Conservation (phyloP, 1,284 basidiomycete genomes). For the Coniferiporia sulphurascens region DNA sequence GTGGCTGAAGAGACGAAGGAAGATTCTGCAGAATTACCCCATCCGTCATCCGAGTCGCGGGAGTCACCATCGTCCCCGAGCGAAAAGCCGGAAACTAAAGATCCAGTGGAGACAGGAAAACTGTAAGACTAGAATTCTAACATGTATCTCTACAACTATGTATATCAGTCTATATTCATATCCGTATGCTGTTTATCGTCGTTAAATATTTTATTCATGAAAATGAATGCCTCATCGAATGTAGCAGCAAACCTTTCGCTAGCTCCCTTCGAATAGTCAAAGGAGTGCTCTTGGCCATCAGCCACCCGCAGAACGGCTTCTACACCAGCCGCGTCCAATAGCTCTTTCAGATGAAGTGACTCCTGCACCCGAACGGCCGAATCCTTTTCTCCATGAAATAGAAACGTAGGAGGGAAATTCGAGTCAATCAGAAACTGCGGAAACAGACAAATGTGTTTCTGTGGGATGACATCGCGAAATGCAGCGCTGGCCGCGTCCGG, state of each 20-base stretch:
- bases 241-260: conserved; percentile 3
- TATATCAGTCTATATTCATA: not conserved
- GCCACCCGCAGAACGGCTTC: conserved; percentile 36
- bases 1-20: not conserved
- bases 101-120: not conserved
- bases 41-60: not conserved
- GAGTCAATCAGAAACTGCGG: conserved; percentile 44
- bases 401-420: conserved; percentile 48
- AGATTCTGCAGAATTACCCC: not conserved
- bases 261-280: conserved; percentile 27
- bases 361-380: conserved; percentile 47
- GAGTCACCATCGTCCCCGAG: not conserved
- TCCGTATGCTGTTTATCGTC: not conserved
- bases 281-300: conserved; percentile 51
- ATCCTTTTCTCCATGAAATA: conserved; percentile 53
- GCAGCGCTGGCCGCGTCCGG: not conserved
- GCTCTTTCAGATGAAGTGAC: conserved; percentile 37
- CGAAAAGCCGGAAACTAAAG: not conserved
- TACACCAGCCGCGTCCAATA: conserved; percentile 37
- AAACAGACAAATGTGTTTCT: conserved; percentile 39
- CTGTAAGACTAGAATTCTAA: not conserved
- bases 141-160: not conserved
- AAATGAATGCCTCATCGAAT: conserved; percentile 20
- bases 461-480: conserved; percentile 31
- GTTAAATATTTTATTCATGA: conserved; percentile 1